These are phyloP conservation scores for Cercospora nicotianae DNA, from an alignment of 2,329 filamentous ascomycete genomes.

Conservation along the genomic window DNA sequence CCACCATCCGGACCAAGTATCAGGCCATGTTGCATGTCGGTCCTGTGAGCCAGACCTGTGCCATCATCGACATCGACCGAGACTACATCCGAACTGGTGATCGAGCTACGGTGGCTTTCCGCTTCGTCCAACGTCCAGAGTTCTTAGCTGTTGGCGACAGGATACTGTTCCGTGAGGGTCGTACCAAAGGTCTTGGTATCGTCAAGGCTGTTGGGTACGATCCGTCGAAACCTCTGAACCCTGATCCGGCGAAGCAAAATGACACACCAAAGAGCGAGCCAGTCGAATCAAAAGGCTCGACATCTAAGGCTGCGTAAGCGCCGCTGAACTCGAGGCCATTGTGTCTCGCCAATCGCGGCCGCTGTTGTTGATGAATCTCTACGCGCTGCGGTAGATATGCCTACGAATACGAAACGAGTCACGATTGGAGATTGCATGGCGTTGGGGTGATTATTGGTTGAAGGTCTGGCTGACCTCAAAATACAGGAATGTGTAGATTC, in stretches of 20 bases:
- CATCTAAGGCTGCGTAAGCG: background rate
- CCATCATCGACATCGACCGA: constrained; percentile 97
- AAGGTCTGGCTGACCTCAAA: background rate
- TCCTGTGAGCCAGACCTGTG: constrained; percentile 90
- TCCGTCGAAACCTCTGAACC: constrained; percentile 51
- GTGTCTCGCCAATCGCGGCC: background rate
- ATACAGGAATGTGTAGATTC: background rate
- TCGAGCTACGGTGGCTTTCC: constrained; percentile 89
- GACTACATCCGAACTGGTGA: constrained; percentile 93
- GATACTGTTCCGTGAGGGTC: constrained; percentile 87
- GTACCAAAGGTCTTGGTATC: constrained; percentile 93
- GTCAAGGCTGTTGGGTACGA: constrained; percentile 92
- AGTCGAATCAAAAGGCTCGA: background rate
- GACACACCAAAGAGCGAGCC: background rate
- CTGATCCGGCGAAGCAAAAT: constrained; percentile 30
- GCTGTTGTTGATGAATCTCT: background rate
- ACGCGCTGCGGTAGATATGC: background rate
- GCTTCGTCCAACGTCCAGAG: constrained; percentile 90
- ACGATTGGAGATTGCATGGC: background rate
- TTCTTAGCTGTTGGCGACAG: constrained; percentile 86
- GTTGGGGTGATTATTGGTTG: background rate
- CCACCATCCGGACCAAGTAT: constrained; percentile 94
- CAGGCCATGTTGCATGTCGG: constrained; percentile 98
- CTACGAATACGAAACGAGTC: background rate
- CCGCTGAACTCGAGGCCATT: background rate